Conservation (phyloP, 352 stramenopile species). For the Albugo laibachii region DNA sequence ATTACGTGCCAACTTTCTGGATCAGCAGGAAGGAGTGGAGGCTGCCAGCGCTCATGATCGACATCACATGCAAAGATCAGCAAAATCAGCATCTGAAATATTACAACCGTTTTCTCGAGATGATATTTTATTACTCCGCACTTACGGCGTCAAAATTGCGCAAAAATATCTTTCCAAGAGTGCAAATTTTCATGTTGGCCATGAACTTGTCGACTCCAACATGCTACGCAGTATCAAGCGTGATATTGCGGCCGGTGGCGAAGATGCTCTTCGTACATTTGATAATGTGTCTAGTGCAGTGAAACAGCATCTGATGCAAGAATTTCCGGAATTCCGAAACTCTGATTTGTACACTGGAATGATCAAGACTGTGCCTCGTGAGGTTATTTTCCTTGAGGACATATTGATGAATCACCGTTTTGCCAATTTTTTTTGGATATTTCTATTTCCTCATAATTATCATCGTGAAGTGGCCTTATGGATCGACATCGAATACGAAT, state of each 20-base stretch:
- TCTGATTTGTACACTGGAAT: slow-evolving; percentile 65
- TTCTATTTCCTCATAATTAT: slow-evolving; percentile 76
- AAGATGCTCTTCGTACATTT: slow-evolving; percentile 66
- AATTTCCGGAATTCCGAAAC: slow-evolving; percentile 61
- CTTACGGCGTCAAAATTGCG: slow-evolving; percentile 72
- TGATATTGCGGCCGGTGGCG: slow-evolving; percentile 48
- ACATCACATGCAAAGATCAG: too few relatives aligned
- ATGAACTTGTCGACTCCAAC: slow-evolving; percentile 28
- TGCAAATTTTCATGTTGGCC: slow-evolving; percentile 59
- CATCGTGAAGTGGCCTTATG: slow-evolving; percentile 70
- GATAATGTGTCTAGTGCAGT: slow-evolving; percentile 53
- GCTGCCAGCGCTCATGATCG: slow-evolving; percentile 1
- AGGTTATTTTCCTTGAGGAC: slow-evolving; percentile 65
- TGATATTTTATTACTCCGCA: slow-evolving; percentile 61
- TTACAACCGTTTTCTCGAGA: slow-evolving; percentile 37
- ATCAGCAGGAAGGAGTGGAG: too few relatives aligned
- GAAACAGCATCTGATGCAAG: slow-evolving; percentile 60
- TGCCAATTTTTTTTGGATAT: slow-evolving; percentile 80
- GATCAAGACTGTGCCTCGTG: slow-evolving; percentile 51
- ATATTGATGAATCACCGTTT: slow-evolving; percentile 79
- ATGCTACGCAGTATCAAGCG: slow-evolving; percentile 53
- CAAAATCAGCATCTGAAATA: too few relatives aligned
- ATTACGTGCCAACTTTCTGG: slow-evolving; percentile 9
- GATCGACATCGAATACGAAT: slow-evolving; percentile 76
- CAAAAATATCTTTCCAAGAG: slow-evolving; percentile 68